phyloP scores from a whole-genome alignment of 441 rosid genomes.

The Pelargonium myrrhifolium region DNA sequence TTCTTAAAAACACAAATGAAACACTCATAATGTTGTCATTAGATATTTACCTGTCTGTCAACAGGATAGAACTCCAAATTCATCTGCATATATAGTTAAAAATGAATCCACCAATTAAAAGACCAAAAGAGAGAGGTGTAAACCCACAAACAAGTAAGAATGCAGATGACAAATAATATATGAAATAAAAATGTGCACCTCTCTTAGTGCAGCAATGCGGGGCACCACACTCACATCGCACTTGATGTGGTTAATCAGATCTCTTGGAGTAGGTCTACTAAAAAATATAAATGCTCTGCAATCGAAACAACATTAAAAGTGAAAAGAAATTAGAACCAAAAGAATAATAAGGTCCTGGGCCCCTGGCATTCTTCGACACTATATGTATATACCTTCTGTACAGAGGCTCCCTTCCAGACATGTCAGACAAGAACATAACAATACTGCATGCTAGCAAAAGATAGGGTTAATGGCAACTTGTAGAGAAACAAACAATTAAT shows the following conservation, averaged over 20 bases:
- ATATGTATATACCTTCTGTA: conserved; percentile 44
- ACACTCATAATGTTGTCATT: not conserved
- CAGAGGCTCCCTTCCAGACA: conserved; percentile 71
- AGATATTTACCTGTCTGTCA: conserved; percentile 44
- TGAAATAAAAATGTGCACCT: conserved; percentile 29
- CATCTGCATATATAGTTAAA: conserved; percentile 37
- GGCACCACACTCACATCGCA: conserved; percentile 59
- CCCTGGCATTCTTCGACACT: too few relatives aligned
- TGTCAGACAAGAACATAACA: conserved; percentile 68
- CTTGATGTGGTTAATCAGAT: conserved; percentile 57
- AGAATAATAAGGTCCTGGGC: conserved; percentile 6
- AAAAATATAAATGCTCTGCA: conserved; percentile 60
- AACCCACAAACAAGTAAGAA: not conserved
- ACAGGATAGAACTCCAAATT: conserved; percentile 67
- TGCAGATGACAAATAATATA: not conserved
- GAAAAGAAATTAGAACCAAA: conserved; percentile 9
- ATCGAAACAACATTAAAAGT: not conserved
- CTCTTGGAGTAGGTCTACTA: conserved; percentile 53
- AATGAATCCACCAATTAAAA: not conserved
- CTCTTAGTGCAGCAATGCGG: conserved; percentile 61
- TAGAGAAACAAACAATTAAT: not conserved
- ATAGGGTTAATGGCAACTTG: conserved; percentile 20
- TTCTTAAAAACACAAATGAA: not conserved
- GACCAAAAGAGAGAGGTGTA: not conserved
- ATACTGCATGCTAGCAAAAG: conserved; percentile 54